Percentiles rank a stretch among this genome's conserved stretches.
Conservation (phyloP, 495 filamentous ascomycete genomes). For the Aspergillus diversus region DNA sequence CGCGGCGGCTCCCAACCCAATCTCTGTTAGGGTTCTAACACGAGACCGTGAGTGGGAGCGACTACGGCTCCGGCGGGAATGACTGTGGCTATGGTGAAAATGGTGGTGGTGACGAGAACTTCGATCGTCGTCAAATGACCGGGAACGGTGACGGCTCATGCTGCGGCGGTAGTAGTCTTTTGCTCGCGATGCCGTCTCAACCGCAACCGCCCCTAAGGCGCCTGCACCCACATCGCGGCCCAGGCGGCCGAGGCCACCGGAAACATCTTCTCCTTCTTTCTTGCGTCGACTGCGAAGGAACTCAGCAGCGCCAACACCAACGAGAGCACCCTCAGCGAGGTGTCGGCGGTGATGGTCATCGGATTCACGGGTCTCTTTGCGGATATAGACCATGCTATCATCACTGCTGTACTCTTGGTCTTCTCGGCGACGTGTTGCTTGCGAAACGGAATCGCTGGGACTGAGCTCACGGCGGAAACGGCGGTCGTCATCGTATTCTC, state of each 20-base stretch:
- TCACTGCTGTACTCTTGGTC: constrained; percentile 61
- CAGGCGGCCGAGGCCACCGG: constrained; percentile 62
- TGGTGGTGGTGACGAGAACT: constrained; percentile 43
- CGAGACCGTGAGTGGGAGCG: constrained; percentile 62
- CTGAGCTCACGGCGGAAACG: constrained; percentile 59
- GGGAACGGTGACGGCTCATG: constrained; percentile 54
- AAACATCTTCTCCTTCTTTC: constrained; percentile 59
- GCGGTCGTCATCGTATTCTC: constrained; percentile 59
- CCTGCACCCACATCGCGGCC: constrained; percentile 79
- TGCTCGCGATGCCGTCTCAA: constrained; percentile 74
- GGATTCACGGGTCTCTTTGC: constrained; percentile 58
- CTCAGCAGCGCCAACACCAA: constrained; percentile 76
- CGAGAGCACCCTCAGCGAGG: constrained; percentile 83
- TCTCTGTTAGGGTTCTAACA: constrained; percentile 64
- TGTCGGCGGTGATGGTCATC: constrained; percentile 74
- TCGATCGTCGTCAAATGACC: constrained; percentile 54
- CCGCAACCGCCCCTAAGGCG: constrained; percentile 79
- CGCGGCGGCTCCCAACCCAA: constrained; percentile 80
- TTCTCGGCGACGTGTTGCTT: constrained; percentile 43
- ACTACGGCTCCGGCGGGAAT: constrained; percentile 49
- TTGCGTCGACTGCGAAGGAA: constrained; percentile 70
- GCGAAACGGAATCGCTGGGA: constrained; percentile 62
- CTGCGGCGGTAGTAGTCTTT: constrained; percentile 73
- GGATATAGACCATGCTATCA: constrained; percentile 65
- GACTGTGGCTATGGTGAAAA: constrained; percentile 43